Conservation (phyloP, 2,329 filamentous ascomycete genomes). For the Ustilaginoidea virens region DNA sequence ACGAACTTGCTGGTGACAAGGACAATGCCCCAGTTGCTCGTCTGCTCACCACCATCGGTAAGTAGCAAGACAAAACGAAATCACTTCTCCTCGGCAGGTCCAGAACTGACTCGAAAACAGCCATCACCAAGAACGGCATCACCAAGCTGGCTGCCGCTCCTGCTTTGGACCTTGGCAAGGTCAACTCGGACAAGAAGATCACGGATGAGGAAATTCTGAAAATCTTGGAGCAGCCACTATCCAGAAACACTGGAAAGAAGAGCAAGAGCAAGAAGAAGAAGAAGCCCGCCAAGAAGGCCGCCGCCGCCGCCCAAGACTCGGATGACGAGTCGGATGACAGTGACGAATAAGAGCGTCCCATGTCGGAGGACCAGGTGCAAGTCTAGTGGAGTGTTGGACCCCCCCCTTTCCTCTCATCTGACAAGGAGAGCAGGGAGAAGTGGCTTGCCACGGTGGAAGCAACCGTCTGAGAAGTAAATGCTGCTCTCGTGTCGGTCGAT, state of each 20-base stretch:
- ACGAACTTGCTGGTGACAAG: conserved; percentile 91
- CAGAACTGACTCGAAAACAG: conserved; percentile 26
- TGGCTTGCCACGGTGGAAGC: too few relatives aligned
- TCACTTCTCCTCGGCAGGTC: conserved; percentile 6
- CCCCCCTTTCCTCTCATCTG: too few relatives aligned
- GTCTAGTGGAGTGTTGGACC: not conserved
- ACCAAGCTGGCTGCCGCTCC: conserved; percentile 70
- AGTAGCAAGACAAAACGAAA: conserved; percentile 22
- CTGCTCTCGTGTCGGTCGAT: too few relatives aligned
- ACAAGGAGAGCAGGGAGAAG: too few relatives aligned
- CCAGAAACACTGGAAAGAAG: conserved; percentile 81
- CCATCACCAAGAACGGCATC: conserved; percentile 94
- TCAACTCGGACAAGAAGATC: conserved; percentile 96
- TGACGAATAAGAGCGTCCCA: conserved; percentile 6
- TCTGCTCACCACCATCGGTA: conserved; percentile 84
- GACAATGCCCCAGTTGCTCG: conserved; percentile 73
- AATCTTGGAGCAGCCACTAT: conserved; percentile 78
- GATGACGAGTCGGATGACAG: conserved; percentile 20
- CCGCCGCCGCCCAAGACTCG: conserved; percentile 16
- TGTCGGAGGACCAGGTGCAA: not conserved
- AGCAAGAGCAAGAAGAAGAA: conserved; percentile 79
- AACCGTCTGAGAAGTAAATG: too few relatives aligned
- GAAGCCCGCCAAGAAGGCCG: conserved; percentile 34
- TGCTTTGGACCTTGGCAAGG: conserved; percentile 60
- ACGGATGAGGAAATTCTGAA: conserved; percentile 88